Evolutionary conservation across 2,329 filamentous ascomycete species (phyloP), one percentile per base, ranked within the genome.

Genomic region (Thelonectria rubi): DNA sequence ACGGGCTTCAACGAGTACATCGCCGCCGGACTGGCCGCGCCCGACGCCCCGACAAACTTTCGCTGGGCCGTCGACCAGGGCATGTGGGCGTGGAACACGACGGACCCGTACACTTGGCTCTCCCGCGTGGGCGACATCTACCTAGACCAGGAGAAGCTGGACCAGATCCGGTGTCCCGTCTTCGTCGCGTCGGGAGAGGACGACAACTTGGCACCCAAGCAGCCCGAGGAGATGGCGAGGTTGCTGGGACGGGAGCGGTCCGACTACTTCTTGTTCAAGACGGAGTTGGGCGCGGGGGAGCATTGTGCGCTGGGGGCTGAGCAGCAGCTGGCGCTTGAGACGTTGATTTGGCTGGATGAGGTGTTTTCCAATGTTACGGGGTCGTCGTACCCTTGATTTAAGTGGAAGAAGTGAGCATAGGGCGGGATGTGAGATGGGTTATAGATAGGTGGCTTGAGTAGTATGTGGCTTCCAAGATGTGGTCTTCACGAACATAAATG

Each of bases 281-380:
- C 55, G 0, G 55, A 65, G 10, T 37, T 65, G 5, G 62, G 62
- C 5, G 62, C 62, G 46, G 62, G 59, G 3, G 62, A 62, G 26
- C 59, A 65, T 26, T 62, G 55, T 21, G 46, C 53, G 6, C 30
- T 65, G 5, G 62, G 62, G 17, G 62, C 62, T 17, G 62, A 64
- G 30, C 24, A 34, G 12, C 62, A 64, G 20, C 58, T 55, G 30
- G 51, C 58, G 14, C 43, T 55, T 32, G 42, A 34, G 37, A 58
- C 59, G 3, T 40, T 62, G 30, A 55, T 42, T 9, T 64, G 59
- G 62, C 58, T 64, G 20, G 40, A 37, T 12, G 50, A 47, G 0
- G 40, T 59, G 9, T 64, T 62, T 57, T 24, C 37, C 20, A 54
- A 60, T 15, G 37, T 56, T 10, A 34, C 3, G 20, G 26, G 21